Conservation (phyloP, 345 rosid genomes). For the Gossypium longicalyx region DNA sequence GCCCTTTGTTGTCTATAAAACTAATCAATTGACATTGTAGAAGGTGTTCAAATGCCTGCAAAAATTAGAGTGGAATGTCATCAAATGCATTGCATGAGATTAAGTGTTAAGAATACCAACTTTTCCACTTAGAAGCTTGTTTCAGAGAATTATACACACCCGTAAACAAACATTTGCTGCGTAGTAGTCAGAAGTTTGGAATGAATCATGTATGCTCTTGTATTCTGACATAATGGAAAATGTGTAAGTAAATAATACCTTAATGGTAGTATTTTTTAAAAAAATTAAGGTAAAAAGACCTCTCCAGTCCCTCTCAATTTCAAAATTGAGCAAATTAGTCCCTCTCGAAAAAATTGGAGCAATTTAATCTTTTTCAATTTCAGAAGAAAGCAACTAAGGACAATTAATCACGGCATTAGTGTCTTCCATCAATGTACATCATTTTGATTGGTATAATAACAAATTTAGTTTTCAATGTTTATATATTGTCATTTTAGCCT, state of each 20-base stretch:
- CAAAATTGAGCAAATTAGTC: too few relatives aligned
- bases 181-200: conserved; percentile 71
- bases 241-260: conserved; percentile 1
- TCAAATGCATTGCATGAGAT: conserved; percentile 13
- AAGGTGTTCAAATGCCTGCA: conserved; percentile 87
- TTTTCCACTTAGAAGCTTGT: background rate
- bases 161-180: conserved; percentile 61
- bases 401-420: too few relatives aligned
- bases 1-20: conserved; percentile 60
- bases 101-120: background rate
- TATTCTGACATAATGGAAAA: conserved; percentile 54
- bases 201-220: conserved; percentile 68
- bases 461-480: too few relatives aligned
- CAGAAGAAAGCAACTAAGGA: too few relatives aligned
- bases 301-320: too few relatives aligned
- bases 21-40: conserved; percentile 57
- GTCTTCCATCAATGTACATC: too few relatives aligned
- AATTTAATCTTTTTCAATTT: too few relatives aligned
- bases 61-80: conserved; percentile 11
- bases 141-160: conserved; percentile 37
- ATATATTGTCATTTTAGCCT: too few relatives aligned
- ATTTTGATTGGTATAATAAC: too few relatives aligned
- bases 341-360: too few relatives aligned
- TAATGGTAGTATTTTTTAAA: background rate
- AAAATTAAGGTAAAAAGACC: too few relatives aligned